Percentiles rank a stretch among this genome's conserved stretches.
Evolutionary conservation across 371 early-diverging fungal species (phyloP).

Genomic region (Mortierella sp.): DNA sequence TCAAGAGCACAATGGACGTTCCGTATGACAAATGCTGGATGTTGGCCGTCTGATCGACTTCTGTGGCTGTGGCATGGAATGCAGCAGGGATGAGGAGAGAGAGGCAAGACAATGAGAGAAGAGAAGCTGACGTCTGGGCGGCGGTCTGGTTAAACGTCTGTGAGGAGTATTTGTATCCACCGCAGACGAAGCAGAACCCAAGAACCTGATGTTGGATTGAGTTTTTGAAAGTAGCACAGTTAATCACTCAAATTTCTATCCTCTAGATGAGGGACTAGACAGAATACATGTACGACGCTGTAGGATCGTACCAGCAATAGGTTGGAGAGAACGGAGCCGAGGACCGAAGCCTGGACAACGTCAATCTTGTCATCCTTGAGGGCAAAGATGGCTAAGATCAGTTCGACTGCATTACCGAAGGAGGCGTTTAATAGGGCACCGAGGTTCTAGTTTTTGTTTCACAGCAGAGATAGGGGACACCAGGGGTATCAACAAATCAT

Average conservation of each 20-base stretch:
- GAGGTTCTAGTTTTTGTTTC: conserved; percentile 61
- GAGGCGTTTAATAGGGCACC: conserved; percentile 92
- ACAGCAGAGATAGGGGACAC: no score
- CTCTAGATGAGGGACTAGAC: no score
- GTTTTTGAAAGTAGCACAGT: no score
- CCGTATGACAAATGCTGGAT: conserved; percentile 76
- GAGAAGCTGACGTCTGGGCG: conserved; percentile 83
- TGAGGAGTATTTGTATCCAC: conserved; percentile 74
- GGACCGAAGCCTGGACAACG: conserved; percentile 89
- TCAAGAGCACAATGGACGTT: conserved; percentile 79
- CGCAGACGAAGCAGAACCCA: conserved; percentile 84
- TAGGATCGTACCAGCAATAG: conserved; percentile 66
- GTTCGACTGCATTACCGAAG: conserved; percentile 89
- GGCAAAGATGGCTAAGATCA: conserved; percentile 83
- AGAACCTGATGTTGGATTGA: no score
- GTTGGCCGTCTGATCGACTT: conserved; percentile 55
- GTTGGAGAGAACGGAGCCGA: conserved; percentile 91
- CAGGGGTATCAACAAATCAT: background rate
- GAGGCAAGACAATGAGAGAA: conserved; percentile 80
- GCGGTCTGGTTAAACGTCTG: conserved; percentile 84
- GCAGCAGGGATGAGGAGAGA: conserved; percentile 86
- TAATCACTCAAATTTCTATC: no score
- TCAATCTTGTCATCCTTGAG: conserved; percentile 79
- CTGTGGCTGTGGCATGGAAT: conserved; percentile 67
- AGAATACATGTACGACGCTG: no score